Base-by-base conservation (phyloP, 306 rosid species). In the Hippophae gyantsensis region DNA sequence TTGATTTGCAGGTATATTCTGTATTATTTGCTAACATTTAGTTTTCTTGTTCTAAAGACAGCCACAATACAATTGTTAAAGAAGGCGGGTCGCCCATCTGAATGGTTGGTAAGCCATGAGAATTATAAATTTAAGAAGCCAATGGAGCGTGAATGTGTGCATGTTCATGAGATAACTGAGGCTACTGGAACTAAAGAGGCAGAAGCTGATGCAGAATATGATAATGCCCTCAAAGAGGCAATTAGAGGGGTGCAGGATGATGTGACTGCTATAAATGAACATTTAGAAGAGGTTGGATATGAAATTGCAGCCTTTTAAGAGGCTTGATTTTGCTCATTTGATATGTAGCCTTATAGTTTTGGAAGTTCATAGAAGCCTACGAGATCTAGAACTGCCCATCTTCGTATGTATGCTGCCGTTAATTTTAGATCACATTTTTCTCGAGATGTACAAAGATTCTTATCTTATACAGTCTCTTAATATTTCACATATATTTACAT, bases 171-270 rank as follows among this genome's bases (percentile, higher is more conserved):
- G 80, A 90, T 87, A 57, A 87, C 97, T 0, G 95, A 84, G 62
- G 86, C 86, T 64, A 73, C 87, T 0, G 96, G 95, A 47, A 90
- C 92, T 1, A 94, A 90, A 69, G 97, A 90, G 66, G 98, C 95
- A 54, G 98, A 90, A 72, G 96, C 81, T 5, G 79, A 87, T 66
- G 95, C 98, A 1, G 87, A 81, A 67, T 85, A 79, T 58, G 98
- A 90, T 66, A 87, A 78, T 69, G 96, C 86, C 62, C 80, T 90
- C 54, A 90, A 87, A 61, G 92, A 90, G 74, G 96, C 96, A 53
- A 83, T 90, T 52, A 81, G 77, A 76, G 95, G 95, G 43, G 89
- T 90, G 65, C 98, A 90, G 71, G 92, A 87, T 72, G 78, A 85
- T 25, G 87, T 90, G 47, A 87, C 82, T 6, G 71, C 85, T 65